Evolutionary conservation across 2,329 filamentous ascomycete genomes (phyloP), one percentile per base, ranked within the genome.

Genomic region (Fusarium nanum): DNA sequence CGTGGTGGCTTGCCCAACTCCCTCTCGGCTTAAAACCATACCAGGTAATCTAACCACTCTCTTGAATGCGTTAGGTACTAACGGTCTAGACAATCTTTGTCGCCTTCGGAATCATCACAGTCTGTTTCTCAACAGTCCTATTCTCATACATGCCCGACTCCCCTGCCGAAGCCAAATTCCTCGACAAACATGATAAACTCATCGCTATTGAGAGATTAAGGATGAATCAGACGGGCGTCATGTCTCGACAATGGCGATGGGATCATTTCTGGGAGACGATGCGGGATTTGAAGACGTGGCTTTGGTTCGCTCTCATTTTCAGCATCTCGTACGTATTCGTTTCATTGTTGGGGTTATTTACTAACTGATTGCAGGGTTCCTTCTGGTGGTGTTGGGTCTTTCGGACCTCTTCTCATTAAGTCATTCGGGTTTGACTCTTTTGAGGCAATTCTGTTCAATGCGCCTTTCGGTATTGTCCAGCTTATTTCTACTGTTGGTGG

Each of bases 91-190:
- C 67, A 0, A 79, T 80, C 22, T 79, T 79, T 27, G 72, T 80
- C 2, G 80, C 78, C 28, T 80, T 78, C 32, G 79, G 79, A 2
- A 55, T 61, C 3, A 68, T 82, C 73, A 83, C 84, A 0, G 83
- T 87, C 20, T 83, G 85, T 23, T 79, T 86, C 34, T 77, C 78
- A 1, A 50, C 81, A 0, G 73, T 85, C 14, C 84, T 91, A 7
- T 82, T 87, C 79, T 45, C 85, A 20, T 84, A 86, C 54, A 88
- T 92, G 83, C 90, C 90, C 0, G 89, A 92, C 70, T 89, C 87
- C 0, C 89, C 89, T 0, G 84, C 89, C 73, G 83, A 86, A 23
- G 84, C 88, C 2, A 86, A 84, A 22, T 90, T 89, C 50, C 80
- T 91, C 3, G 81, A 78, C 0, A 82, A 85, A 6, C 80, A 86